Conservation (phyloP, 2,329 filamentous ascomycete species). For the Epichloe typhina region DNA sequence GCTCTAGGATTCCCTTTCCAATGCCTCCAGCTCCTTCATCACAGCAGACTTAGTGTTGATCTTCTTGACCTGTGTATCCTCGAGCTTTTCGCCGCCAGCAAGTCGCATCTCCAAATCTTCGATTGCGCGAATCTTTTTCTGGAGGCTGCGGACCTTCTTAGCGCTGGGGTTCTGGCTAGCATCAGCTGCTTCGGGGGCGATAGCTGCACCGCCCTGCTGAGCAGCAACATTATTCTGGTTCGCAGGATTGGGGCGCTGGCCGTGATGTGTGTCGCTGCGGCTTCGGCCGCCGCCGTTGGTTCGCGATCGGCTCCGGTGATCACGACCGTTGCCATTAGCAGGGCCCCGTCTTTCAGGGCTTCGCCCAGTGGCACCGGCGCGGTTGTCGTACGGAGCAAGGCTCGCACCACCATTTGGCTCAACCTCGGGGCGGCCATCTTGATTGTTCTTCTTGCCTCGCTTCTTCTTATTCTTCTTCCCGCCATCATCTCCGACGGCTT, state of each 20-base stretch:
- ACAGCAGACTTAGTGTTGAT: conserved; percentile 80
- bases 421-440: conserved; percentile 46
- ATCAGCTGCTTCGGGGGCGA: conserved; percentile 20
- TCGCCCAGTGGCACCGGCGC: conserved; percentile 28
- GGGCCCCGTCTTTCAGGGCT: conserved; percentile 54
- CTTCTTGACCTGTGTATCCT: conserved; percentile 98
- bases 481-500: conserved; percentile 55
- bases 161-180: conserved; percentile 57
- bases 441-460: conserved; percentile 79
- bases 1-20: conserved; percentile 24
- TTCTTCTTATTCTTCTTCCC: conserved; percentile 96
- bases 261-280: conserved; percentile 38
- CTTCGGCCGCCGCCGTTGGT: conserved; percentile 38
- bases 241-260: conserved; percentile 15
- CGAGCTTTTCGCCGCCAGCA: conserved; percentile 87
- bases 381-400: conserved; percentile 31
- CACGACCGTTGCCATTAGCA: conserved; percentile 20
- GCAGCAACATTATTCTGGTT: conserved; percentile 13
- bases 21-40: conserved; percentile 62
- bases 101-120: conserved; percentile 96
- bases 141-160: conserved; percentile 84
- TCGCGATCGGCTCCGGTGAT: conserved; percentile 45
- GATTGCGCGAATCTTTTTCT: conserved; percentile 97
- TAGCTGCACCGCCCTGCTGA: conserved; percentile 29
- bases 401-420: conserved; percentile 32